Evolutionary conservation across 768 basidiomycete species (phyloP), one percentile per base, ranked within the genome.

Genomic region (Lanmaoa pseudosensibilis): DNA sequence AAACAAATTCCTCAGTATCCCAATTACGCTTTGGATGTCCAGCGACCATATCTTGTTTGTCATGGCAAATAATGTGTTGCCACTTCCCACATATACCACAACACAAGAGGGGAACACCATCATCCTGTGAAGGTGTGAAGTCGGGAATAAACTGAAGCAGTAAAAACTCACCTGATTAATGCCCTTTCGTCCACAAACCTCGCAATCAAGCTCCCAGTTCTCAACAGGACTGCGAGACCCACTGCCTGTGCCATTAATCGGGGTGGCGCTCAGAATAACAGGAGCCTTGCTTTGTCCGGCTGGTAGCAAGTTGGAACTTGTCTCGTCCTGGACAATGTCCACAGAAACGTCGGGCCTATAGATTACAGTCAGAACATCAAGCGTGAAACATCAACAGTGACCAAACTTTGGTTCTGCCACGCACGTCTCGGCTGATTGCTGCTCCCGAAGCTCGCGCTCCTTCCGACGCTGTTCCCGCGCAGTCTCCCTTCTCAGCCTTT

Each of bases 31-130:
- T 81, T 5, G 81, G 83, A 15, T 79, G 80, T 23, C 92, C 88
- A 43, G 82, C 80, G 21, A 77, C 73, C 32, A 74, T 71, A 69
- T 95, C 94, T 30, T 79, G 83, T 46, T 72, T 74, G 65, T 96
- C 90, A 65, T 95, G 92, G 65, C 94, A 97, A 21, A 76, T 68
- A 34, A 91, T 91, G 64, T 97, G 94, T 64, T 96, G 94, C 94
- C 94, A 97, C 69, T 85, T 85, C 15, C 79, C 81, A 70, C 94
- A 97, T 30, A 73, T 68, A 23, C 89, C 90, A 66, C 94, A 97
- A 37, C 84, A 92, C 67, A 93, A 83, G 74, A 96, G 80, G 4
- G 89, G 85, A 12, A 78, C 75, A 12, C 86, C 88, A 57, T 92
- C 92, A 57, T 94, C 90, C 93, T 94, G 57, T 11, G 38, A 36